Base-by-base conservation (phyloP, 192 early-diverging fungal genomes). In the Coemansia sp. region DNA sequence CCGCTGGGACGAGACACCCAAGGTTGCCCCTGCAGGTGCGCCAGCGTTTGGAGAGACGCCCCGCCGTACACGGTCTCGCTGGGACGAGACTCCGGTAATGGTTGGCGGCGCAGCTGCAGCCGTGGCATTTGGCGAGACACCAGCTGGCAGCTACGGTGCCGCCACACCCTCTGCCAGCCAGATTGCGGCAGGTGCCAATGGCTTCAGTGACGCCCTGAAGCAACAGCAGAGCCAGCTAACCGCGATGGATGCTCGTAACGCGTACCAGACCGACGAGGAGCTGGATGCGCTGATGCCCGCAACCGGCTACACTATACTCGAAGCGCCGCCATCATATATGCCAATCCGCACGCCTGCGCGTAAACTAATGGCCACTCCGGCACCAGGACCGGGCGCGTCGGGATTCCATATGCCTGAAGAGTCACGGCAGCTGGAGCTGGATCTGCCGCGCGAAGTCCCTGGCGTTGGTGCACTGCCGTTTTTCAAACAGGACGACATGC, bases 401-500 rank as follows among this genome's bases (percentile, higher is more conserved):
- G 81, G 77, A 0, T 92, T 91, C 9, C 95, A 92, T 57, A 85
- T 91, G 66, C 90, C 90, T 83, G 88, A 89, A 46, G 92, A 92
- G 54, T 68, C 76, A 13, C 39, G 77, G 19, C 80, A 72, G 34
- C 67, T 60, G 24, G 77, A 77, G 29, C 77, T 79, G 24, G 95
- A 90, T 43, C 58, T 93, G 20, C 86, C 89, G 4, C 55, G 80
- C 0, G 94, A 97, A 50, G 87, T 98, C 27, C 90, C 93, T 11
- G 96, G 93, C 17, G 81, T 94, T 17, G 87, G 85, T 0, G 80
- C 83, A 20, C 73, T 99, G 15, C 88, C 94, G 7, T 93, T 91
- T 58, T 91, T 99, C 75, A 95, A 93, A 72, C 87, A 87, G 27
- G 97, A 95, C 50, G 97, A 99, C 73, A 89, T 93, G 87, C 89